phyloP scores from a whole-genome alignment of 805 yeast genomes.

The Wickerhamiella alocasiicola region DNA sequence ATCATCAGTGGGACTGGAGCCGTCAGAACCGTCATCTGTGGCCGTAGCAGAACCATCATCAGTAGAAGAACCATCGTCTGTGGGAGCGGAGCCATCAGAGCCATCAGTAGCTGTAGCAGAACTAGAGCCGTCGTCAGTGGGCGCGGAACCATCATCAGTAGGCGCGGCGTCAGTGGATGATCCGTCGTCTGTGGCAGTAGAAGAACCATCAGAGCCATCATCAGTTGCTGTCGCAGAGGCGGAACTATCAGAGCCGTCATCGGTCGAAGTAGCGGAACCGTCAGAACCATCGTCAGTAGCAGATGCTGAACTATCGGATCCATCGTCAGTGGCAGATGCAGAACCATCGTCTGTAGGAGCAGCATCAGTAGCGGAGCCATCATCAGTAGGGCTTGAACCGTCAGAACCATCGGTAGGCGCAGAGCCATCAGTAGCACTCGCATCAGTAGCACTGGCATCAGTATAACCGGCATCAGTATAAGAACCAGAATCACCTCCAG shows the following conservation, averaged over 20 bases:
- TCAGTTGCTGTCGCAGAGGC: no score
- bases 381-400: background rate
- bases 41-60: no score
- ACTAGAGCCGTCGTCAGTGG: background rate
- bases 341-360: background rate
- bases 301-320: no score
- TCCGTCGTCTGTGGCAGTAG: constrained; percentile 1
- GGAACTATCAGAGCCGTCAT: no score
- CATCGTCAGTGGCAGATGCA: no score
- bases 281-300: background rate
- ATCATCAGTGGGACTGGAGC: background rate
- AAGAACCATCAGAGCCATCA: background rate
- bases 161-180: no score
- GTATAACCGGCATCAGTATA: no score
- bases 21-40: no score
- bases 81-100: background rate
- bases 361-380: background rate
- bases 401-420: background rate
- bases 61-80: no score
- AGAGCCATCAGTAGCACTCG: no score
- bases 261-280: background rate
- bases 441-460: no score
- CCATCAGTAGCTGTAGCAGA: background rate
- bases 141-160: background rate
- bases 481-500: no score